Evolutionary conservation across 1,284 basidiomycete genomes (phyloP), one percentile per base, ranked within the genome.

Genomic region (Vanrija humicola): DNA sequence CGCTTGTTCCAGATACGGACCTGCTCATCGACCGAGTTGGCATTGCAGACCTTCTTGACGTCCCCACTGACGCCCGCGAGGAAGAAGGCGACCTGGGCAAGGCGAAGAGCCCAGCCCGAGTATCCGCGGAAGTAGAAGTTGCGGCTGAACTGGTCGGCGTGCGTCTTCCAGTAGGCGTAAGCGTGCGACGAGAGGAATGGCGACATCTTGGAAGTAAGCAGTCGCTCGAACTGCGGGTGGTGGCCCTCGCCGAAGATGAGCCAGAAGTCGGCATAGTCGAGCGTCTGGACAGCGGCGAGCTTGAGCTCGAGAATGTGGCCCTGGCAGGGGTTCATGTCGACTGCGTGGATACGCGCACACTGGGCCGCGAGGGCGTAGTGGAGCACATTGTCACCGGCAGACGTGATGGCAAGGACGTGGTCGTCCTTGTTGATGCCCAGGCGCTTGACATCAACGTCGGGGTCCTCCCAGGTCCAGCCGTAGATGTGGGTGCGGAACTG

Each of bases 231-330:
- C 46, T 82, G 75, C 21, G 80, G 73, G 68, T 86, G 83, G 29
- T 76, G 75, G 15, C 89, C 89, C 45, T 83, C 74, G 26, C 88
- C 89, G 64, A 90, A 90, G 66, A 90, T 77, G 42, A 77, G 62
- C 78, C 88, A 90, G 72, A 88, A 88, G 58, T 87, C 84, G 2
- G 83, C 78, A 69, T 87, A 87, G 3, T 79, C 74, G 10, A 90
- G 77, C 5, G 82, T 79, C 56, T 83, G 80, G 50, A 87, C 79
- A 0, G 83, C 81, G 0, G 88, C 88, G 3, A 90, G 82, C 74
- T 90, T 90, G 48, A 90, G 80, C 72, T 90, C 88, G 23, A 89
- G 79, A 38, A 90, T 79, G 72, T 90, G 87, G 6, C 86, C 86
- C 79, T 90, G 88, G 64, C 79, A 81, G 1, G 80, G 79, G 69